These are phyloP conservation scores for Onygena corvina DNA, from an alignment of 2,329 filamentous ascomycete species.

Conservation along the genomic window DNA sequence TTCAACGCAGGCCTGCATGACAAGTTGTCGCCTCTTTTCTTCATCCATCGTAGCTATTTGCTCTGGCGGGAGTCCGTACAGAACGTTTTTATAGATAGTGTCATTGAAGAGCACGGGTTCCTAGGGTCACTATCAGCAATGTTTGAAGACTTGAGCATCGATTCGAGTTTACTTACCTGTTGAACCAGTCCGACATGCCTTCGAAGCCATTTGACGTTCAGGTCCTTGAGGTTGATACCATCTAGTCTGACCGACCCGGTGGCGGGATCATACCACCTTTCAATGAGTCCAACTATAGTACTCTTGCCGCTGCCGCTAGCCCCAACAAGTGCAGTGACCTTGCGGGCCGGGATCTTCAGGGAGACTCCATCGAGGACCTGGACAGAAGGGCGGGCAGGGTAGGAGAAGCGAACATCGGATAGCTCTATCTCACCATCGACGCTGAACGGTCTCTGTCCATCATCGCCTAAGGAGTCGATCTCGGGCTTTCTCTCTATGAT, in stretches of 20 bases:
- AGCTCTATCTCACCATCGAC: conserved; percentile 29
- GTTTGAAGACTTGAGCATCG: neutral
- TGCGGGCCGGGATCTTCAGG: conserved; percentile 36
- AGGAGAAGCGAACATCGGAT: conserved; percentile 35
- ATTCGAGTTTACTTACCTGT: conserved; percentile 19
- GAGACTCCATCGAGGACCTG: conserved; percentile 35
- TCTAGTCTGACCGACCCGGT: conserved; percentile 39
- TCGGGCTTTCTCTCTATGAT: conserved; percentile 32
- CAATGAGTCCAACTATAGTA: conserved; percentile 44
- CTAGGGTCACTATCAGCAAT: conserved; percentile 37
- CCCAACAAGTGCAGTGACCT: conserved; percentile 47
- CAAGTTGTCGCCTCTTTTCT: conserved; percentile 52
- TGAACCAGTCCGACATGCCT: conserved; percentile 42
- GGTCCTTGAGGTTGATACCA: conserved; percentile 36
- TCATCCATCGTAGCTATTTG: conserved; percentile 50
- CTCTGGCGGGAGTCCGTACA: conserved; percentile 67
- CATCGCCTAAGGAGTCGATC: conserved; percentile 27
- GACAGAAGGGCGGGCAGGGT: conserved; percentile 36
- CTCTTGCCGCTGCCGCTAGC: conserved; percentile 49
- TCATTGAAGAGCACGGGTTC: conserved; percentile 73
- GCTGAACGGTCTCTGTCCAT: conserved; percentile 19
- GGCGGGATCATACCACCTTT: conserved; percentile 47
- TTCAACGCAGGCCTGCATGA: conserved; percentile 63
- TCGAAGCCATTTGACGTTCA: conserved; percentile 35
- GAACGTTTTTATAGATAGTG: conserved; percentile 69